These are phyloP conservation scores for Fusarium torulosum DNA, from an alignment of 2,329 filamentous ascomycete genomes.

Conservation along the genomic window DNA sequence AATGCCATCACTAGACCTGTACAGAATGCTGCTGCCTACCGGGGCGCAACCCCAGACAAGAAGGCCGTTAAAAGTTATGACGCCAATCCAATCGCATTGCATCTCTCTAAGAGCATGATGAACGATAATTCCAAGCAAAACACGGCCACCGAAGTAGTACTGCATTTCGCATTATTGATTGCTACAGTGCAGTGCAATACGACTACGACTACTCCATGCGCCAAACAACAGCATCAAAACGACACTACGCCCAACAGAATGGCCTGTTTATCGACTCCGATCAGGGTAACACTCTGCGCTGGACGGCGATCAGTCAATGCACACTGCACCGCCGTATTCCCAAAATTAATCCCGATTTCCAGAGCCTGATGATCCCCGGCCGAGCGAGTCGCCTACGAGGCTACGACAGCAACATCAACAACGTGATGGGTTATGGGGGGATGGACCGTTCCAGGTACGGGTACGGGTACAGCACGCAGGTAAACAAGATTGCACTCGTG, in stretches of 20 bases:
- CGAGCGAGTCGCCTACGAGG: slow-evolving; percentile 15
- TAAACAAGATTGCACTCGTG: slow-evolving; percentile 30
- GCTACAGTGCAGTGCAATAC: neutral
- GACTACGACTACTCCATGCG: neutral
- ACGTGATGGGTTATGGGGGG: too few relatives aligned
- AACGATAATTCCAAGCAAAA: neutral
- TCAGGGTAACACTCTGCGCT: slow-evolving; percentile 16
- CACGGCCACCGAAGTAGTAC: slow-evolving; percentile 19
- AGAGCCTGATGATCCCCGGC: neutral
- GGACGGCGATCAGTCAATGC: slow-evolving; percentile 9
- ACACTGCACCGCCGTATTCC: slow-evolving; percentile 22
- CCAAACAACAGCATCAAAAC: slow-evolving; percentile 3
- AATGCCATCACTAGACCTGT: slow-evolving; percentile 1
- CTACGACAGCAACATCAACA: too few relatives aligned
- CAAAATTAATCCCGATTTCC: slow-evolving; percentile 22
- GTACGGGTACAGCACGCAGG: slow-evolving; percentile 19
- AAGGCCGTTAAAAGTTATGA: slow-evolving; percentile 24
- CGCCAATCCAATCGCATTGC: slow-evolving; percentile 31
- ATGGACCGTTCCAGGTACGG: neutral
- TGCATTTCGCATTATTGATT: slow-evolving; percentile 24
- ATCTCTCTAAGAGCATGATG: neutral
- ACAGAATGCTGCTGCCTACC: slow-evolving; percentile 36
- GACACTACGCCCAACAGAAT: neutral
- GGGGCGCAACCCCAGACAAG: slow-evolving; percentile 37
- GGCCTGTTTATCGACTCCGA: neutral